phyloP scores from a whole-genome alignment of 2,329 filamentous ascomycete species.

The Sporothrix brasiliensis region DNA sequence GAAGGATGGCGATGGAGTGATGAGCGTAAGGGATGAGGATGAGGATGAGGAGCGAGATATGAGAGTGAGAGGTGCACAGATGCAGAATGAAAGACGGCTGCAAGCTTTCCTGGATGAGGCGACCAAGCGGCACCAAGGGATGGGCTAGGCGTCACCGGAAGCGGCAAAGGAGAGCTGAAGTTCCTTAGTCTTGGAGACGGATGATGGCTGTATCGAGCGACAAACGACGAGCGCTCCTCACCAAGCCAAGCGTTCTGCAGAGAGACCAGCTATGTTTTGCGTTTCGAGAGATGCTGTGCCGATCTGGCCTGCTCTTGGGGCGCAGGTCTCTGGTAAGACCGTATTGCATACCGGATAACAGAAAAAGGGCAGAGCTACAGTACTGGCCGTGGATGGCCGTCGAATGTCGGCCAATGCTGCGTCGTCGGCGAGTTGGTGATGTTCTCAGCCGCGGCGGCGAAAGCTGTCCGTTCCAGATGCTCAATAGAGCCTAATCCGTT shows the following conservation, averaged over 20 bases:
- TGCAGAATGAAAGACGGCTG: neutral
- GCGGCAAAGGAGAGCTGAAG: neutral
- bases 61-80: neutral
- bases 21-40: constrained; percentile 11
- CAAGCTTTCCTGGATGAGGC: neutral
- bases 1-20: neutral
- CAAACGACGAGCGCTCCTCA: neutral
- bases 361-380: neutral
- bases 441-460: neutral
- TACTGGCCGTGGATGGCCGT: neutral
- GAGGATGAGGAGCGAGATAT: neutral
- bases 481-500: constrained; percentile 32
- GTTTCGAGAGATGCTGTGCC: neutral
- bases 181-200: too few species aligned
- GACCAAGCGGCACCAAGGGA: constrained; percentile 8
- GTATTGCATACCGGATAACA: neutral
- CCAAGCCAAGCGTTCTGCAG: neutral
- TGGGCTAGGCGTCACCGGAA: constrained; percentile 8
- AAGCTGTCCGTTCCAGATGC: constrained; percentile 28
- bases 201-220: neutral
- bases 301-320: constrained; percentile 13
- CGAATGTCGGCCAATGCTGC: neutral
- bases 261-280: neutral
- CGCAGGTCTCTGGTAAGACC: neutral
- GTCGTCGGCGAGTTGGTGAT: constrained; percentile 24